Evolutionary conservation across 192 early-diverging fungal species (phyloP).

Genomic region (Coemansia reversa): DNA sequence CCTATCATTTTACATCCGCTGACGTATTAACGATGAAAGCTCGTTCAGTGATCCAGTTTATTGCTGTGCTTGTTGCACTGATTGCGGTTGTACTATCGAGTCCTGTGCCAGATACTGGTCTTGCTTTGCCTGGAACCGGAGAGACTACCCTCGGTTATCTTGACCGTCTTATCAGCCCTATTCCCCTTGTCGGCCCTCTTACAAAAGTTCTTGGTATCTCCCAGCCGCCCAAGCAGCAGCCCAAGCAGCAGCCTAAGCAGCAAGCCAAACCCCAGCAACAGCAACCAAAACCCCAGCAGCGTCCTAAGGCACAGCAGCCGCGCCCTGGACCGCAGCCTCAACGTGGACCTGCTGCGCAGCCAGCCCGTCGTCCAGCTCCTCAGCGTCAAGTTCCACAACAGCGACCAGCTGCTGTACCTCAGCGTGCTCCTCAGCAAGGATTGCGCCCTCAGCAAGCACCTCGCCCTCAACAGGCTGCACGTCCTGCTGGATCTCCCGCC

Average conservation of each 20-base stretch:
- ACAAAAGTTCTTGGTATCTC: constrained; percentile 30
- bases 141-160: constrained; percentile 38
- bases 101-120: constrained; percentile 35
- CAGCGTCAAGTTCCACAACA: constrained; percentile 5
- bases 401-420: constrained; percentile 4
- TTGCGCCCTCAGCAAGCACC: constrained; percentile 2
- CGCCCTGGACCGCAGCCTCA: constrained; percentile 10
- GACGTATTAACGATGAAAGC: constrained; percentile 23
- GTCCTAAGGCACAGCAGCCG: constrained; percentile 7
- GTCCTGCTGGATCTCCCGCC: too few relatives aligned
- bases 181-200: constrained; percentile 38
- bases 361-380: constrained; percentile 8
- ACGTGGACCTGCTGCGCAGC: constrained; percentile 4
- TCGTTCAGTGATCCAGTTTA: constrained; percentile 20
- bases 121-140: constrained; percentile 39
- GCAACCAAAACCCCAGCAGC: constrained; percentile 20
- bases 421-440: constrained; percentile 10
- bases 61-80: constrained; percentile 19
- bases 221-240: constrained; percentile 23
- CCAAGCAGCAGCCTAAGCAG: constrained; percentile 8
- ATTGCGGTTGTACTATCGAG: constrained; percentile 20
- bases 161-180: constrained; percentile 33
- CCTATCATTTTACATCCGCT: not conserved
- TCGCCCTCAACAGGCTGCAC: too few relatives aligned
- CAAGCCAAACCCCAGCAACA: constrained; percentile 8